Base-by-base conservation (phyloP, 2,329 filamentous ascomycete genomes). In the Orbilia blumenaviensis region DNA sequence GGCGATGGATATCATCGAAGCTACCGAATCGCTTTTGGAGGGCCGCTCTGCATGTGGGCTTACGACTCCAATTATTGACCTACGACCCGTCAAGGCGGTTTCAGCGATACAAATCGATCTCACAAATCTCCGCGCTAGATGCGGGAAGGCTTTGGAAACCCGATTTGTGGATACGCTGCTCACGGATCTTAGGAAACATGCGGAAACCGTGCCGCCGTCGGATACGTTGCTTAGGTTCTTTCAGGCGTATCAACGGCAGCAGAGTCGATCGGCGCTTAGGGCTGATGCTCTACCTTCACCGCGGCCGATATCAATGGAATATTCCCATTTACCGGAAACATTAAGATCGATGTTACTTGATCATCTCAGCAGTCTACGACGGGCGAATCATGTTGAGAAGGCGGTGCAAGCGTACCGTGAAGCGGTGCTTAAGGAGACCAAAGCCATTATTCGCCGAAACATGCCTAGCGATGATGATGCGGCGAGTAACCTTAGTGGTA, bases 391-490 rank as follows among this genome's bases (percentile, higher is more conserved):
- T 80, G 91, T 94, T 1, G 89, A 89, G 2, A 88, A 90, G 36
- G 95, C 95, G 18, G 92, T 93, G n/a, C 87, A 90, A 41, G 89
- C 90, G 0, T 98, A 95, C 82, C 89, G 94, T 78, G 93, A 96
- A 42, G 88, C 92, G 0, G 89, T 96, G 10, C 84, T 96, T 77
- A 90, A 92, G 58, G 95, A 99, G 82, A 90, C 98, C 82, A 91
- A 94, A 80, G 89, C 88, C 34, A 85, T 98, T 56, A 94, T 99
- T 58, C 88, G 93, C 64, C 89, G 89, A 69, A 91, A 94, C 23
- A 86, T 99, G 41, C 95, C 95, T 0, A 97, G 93, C 81, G 96
- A 94, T 9, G 95, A 89, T 79, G 95, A 99, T 75, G 94, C 98
- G 79, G 95, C 99, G 81, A 92, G 91, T 77, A 92, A 79, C n/a